Conservation (phyloP, 2,329 filamentous ascomycete species). For the Nemania sp. region DNA sequence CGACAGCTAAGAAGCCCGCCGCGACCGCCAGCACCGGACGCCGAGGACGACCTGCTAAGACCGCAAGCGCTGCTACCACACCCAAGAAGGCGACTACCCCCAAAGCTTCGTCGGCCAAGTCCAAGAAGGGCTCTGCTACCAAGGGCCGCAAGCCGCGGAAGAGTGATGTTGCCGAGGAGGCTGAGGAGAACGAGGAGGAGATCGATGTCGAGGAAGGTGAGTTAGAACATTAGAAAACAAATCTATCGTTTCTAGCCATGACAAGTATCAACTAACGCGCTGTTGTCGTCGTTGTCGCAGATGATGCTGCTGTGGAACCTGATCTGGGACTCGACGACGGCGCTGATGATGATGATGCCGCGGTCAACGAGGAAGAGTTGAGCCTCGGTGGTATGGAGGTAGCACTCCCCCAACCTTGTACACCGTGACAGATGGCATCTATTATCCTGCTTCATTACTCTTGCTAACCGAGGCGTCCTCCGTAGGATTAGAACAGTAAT, state of each 20-base stretch:
- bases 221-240: background rate
- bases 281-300: constrained; percentile 15
- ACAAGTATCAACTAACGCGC: constrained; percentile 20
- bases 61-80: constrained; percentile 42
- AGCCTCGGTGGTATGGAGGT: constrained; percentile 42
- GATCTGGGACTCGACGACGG: constrained; percentile 43
- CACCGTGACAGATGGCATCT: background rate
- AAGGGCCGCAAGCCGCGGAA: constrained; percentile 46
- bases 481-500: constrained; percentile 49
- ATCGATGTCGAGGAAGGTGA: constrained; percentile 42
- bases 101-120: constrained; percentile 40
- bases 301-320: constrained; percentile 37
- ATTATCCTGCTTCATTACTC: background rate
- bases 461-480: constrained; percentile 48
- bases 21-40: constrained; percentile 38
- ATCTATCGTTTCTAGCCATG: background rate
- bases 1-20: constrained; percentile 41
- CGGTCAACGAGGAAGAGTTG: constrained; percentile 27
- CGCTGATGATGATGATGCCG: constrained; percentile 41
- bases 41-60: constrained; percentile 53
- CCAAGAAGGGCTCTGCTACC: constrained; percentile 37
- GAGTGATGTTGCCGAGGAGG: constrained; percentile 45
- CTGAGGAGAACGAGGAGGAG: constrained; percentile 47
- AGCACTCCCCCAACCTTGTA: constrained; percentile 31
- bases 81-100: constrained; percentile 49